Base-by-base conservation (phyloP, 1,284 basidiomycete species). In the Volvariella surrecta region DNA sequence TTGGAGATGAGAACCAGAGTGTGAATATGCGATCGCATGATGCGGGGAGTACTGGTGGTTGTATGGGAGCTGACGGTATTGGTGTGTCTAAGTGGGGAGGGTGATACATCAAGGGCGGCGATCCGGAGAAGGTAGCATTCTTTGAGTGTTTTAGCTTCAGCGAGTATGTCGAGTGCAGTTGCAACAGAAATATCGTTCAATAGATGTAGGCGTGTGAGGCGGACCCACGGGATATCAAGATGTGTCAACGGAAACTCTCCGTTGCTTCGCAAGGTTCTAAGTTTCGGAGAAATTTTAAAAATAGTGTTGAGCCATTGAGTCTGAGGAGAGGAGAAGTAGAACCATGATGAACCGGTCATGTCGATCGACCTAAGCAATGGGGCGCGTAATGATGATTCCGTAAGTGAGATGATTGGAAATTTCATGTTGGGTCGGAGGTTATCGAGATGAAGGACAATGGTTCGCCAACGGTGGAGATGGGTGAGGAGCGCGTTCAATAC, bases 231-330 rank as follows among this genome's bases (percentile, higher is more conserved):
- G n/a, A 35, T 8, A 16, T 15, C 34, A 16, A 35, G n/a, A 19
- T 35, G 34, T 6, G 34, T 35, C 13, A 35, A 19, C n/a, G 34
- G 34, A n/a, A 35, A 35, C 18, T 35, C 34, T 35, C 34, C 34
- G 34, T 35, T 35, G 18, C 34, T 6, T n/a, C 34, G 6, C 7
- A 35, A 35, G 8, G 34, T 35, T 8, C n/a, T 35, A 6, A 35
- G 34, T 15, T 16, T 16, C 6, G 34, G 34, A 6, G 34, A 35
- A 6, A 19, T 8, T 16, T 15, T 16, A 19, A 35, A 19, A 19
- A 35, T 35, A 35, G n/a, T 35, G n/a, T 35, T 35, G 34, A 35
- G 13, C 34, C 34, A 35, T 35, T 35, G 34, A 15, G n/a, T 15
- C 18, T 35, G 34, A 8, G 34, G 34, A 6, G 34, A 7, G 4